phyloP scores from a whole-genome alignment of 1,284 basidiomycete species.

The Leccinum subrobustum region DNA sequence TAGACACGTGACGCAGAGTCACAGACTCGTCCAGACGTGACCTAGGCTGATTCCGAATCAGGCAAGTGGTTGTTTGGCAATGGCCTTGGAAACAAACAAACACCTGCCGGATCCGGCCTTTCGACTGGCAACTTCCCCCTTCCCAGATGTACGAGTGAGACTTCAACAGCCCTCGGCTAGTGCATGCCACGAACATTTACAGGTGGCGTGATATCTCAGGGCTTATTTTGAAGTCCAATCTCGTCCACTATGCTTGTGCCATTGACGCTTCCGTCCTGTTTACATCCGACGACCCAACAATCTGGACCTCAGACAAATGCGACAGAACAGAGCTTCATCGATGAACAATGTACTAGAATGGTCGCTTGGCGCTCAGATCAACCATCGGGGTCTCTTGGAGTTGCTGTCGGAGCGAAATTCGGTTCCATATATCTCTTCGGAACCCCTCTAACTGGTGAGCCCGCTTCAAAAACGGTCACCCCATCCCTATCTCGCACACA shows the following conservation, averaged over 20 bases:
- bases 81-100: conserved; percentile 32
- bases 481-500: conserved; percentile 17
- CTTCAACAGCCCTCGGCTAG: not conserved
- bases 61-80: conserved; percentile 24
- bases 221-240: not conserved
- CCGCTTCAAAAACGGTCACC: conserved; percentile 3
- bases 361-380: conserved; percentile 21
- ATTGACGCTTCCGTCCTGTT: conserved; percentile 24
- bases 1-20: not conserved
- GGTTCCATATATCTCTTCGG: conserved; percentile 40
- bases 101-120: conserved; percentile 17
- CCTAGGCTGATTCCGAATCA: not conserved
- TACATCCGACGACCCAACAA: conserved; percentile 11
- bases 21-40: not conserved
- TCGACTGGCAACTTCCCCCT: not conserved
- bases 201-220: not conserved
- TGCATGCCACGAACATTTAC: conserved; percentile 5
- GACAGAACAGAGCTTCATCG: conserved; percentile 27
- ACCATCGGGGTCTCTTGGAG: conserved; percentile 12
- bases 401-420: conserved; percentile 36
- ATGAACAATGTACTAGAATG: conserved; percentile 22
- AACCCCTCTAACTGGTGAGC: conserved; percentile 21
- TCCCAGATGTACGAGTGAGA: conserved; percentile 8
- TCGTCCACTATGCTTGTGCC: conserved; percentile 28
- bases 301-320: conserved; percentile 8